A percentile compares a stretch with the other conserved stretches of the same genome.
Conservation (phyloP, 2,329 filamentous ascomycete genomes). For the Nemania diffusa region DNA sequence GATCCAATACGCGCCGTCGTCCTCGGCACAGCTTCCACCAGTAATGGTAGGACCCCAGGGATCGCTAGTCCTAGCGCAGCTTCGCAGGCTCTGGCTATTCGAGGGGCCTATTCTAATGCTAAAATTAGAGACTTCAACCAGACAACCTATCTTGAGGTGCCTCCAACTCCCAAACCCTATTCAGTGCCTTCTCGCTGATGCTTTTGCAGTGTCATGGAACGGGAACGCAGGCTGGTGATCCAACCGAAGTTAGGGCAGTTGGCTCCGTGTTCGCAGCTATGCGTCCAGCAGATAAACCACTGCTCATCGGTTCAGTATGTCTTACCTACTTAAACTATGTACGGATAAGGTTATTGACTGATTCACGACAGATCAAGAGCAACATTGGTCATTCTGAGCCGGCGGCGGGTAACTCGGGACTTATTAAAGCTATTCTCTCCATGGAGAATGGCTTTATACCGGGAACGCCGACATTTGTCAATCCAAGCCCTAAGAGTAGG, state of each 20-base stretch:
- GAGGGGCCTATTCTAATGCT: constrained; percentile 48
- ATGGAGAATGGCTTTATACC: constrained; percentile 48
- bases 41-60: constrained; percentile 53
- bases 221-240: constrained; percentile 55
- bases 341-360: background rate
- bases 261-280: constrained; percentile 40
- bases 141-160: constrained; percentile 45
- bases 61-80: constrained; percentile 55
- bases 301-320: constrained; percentile 42
- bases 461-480: constrained; percentile 40
- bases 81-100: constrained; percentile 50
- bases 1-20: constrained; percentile 53
- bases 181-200: background rate
- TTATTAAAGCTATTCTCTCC: constrained; percentile 49
- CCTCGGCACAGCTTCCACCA: constrained; percentile 49
- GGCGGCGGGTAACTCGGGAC: constrained; percentile 39
- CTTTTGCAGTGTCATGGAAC: constrained; percentile 52
- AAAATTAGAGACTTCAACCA: constrained; percentile 34
- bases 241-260: constrained; percentile 51
- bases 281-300: constrained; percentile 19
- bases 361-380: constrained; percentile 41
- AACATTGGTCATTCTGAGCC: constrained; percentile 51
- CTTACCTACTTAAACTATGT: background rate
- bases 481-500: constrained; percentile 35
- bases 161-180: background rate